These are phyloP conservation scores for Punctularia strigosozonata DNA, from an alignment of 768 basidiomycete genomes.

Conservation along the genomic window DNA sequence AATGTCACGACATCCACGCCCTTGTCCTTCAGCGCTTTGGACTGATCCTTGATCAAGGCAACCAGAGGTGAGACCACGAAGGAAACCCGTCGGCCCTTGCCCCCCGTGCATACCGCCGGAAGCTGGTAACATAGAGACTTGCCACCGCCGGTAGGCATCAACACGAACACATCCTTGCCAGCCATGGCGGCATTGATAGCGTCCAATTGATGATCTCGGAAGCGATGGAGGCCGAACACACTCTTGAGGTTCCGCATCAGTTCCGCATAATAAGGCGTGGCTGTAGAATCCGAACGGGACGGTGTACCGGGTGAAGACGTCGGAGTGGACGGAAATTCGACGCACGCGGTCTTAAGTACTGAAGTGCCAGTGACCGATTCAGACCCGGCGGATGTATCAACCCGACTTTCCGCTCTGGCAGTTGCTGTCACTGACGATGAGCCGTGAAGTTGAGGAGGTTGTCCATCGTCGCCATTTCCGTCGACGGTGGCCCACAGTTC, in stretches of 20 bases:
- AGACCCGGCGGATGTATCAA: too few relatives aligned
- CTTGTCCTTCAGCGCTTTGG: constrained; percentile 49
- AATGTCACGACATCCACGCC: constrained; percentile 61
- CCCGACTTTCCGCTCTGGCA: too few relatives aligned
- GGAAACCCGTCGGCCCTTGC: constrained; percentile 69
- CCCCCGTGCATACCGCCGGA: constrained; percentile 70
- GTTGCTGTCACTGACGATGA: too few relatives aligned
- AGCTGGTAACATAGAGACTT: constrained; percentile 87
- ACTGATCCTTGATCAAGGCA: constrained; percentile 86
- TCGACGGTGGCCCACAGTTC: too few relatives aligned
- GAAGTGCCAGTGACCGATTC: too few relatives aligned
- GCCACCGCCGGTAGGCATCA: constrained; percentile 95
- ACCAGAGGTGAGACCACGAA: constrained; percentile 86
- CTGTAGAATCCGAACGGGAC: constrained; percentile 3
- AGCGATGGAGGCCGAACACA: constrained; percentile 53
- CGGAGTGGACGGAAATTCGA: too few relatives aligned
- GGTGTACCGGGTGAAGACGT: constrained; percentile 3
- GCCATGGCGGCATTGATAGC: constrained; percentile 72
- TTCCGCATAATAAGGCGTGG: constrained; percentile 31
- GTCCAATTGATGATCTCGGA: constrained; percentile 78
- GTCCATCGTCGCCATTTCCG: too few relatives aligned
- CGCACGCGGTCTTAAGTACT: too few relatives aligned
- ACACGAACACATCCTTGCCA: constrained; percentile 82
- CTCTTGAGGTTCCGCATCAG: constrained; percentile 38
- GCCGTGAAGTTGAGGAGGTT: too few relatives aligned